These are phyloP conservation scores for Monilinia fructicola DNA, from an alignment of 2,329 filamentous ascomycete species.

Conservation along the genomic window DNA sequence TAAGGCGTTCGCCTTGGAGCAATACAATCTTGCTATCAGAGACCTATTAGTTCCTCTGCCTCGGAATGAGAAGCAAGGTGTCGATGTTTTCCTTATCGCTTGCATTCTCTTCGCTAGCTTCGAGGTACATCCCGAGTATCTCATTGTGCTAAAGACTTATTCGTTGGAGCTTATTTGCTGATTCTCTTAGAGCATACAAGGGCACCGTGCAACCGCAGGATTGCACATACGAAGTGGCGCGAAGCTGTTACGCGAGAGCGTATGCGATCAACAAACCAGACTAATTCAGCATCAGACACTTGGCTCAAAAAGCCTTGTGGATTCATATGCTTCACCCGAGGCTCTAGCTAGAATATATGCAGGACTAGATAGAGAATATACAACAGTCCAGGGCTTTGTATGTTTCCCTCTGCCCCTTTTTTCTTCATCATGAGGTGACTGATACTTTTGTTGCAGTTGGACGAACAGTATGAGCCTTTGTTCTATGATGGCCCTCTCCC, in stretches of 20 bases:
- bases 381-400: neutral
- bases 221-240: constrained; percentile 26
- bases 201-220: constrained; percentile 21
- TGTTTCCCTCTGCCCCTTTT: neutral
- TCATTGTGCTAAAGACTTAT: neutral
- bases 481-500: neutral
- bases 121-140: constrained; percentile 26
- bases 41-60: constrained; percentile 24
- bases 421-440: neutral
- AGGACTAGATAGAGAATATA: neutral
- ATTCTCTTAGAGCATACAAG: constrained; percentile 28
- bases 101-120: constrained; percentile 32
- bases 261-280: constrained; percentile 21
- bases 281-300: constrained; percentile 1
- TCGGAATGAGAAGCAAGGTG: constrained; percentile 13
- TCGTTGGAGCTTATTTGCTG: constrained; percentile 11
- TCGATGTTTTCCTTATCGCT: constrained; percentile 31
- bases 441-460: neutral
- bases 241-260: constrained; percentile 27
- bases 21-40: constrained; percentile 31
- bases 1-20: constrained; percentile 28
- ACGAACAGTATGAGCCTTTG: neutral
- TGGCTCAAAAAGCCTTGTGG: neutral
- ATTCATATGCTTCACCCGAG: neutral
- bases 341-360: constrained; percentile 10